Evolutionary conservation across 169 alveolate genomes (phyloP).

Genomic region (Amoebophrya sp.): DNA sequence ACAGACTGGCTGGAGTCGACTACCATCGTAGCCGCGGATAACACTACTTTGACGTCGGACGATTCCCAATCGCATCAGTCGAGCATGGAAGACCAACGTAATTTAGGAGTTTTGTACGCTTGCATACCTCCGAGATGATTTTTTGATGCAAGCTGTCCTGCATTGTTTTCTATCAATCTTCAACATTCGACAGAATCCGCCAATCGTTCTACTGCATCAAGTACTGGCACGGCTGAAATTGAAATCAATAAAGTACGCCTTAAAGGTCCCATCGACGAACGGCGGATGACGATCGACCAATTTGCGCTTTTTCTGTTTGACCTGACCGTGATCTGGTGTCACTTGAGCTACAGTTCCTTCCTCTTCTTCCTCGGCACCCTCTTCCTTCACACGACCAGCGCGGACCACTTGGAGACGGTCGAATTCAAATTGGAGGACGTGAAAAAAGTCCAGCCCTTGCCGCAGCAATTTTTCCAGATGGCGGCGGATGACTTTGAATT

Average conservation of each 20-base stretch:
- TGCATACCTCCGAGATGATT: no score
- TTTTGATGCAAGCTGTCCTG: no score
- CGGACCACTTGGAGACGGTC: neutral
- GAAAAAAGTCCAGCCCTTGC: neutral
- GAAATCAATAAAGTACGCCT: neutral
- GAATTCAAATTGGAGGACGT: neutral
- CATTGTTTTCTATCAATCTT: no score
- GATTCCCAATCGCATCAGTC: no score
- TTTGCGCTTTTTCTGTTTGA: neutral
- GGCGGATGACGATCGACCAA: neutral
- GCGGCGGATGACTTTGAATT: neutral
- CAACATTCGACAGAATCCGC: no score
- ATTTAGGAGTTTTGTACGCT: no score
- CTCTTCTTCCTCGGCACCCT: neutral
- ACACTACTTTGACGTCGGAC: no score
- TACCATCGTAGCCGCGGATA: neutral
- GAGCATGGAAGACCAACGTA: no score
- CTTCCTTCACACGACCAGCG: neutral
- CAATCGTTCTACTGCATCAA: no score
- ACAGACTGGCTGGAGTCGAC: neutral
- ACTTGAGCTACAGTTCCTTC: neutral
- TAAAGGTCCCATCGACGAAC: neutral
- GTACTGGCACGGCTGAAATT: no score
- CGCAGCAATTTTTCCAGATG: neutral
- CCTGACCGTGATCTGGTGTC: conserved; percentile 9